Evolutionary conservation across 202 grass and related monocot species (phyloP), one percentile per base, ranked within the genome.

Genomic region (Saccharum hybrid): DNA sequence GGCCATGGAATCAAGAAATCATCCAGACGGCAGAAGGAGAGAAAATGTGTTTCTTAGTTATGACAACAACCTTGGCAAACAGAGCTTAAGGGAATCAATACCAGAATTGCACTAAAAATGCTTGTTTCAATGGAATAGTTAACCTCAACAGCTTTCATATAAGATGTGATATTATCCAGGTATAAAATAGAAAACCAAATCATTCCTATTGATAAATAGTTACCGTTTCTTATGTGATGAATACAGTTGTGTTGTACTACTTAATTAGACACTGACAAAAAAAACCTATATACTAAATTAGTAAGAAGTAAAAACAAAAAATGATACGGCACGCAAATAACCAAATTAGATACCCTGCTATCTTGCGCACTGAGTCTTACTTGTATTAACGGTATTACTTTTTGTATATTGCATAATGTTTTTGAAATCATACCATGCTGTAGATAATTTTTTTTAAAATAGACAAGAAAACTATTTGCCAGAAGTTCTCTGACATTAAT

Each of bases 81-180:
- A 48, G 42, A 63, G n/a, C 15, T 40, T 72, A 72, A 88, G 51
- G 34, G 28, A 49, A 78, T 19, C 9, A 38, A 72, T 46, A 28
- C 8, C 28, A 77, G 33, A 68, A 26, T 65, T 31, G 5, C 33
- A 80, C 37, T 60, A 49, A 74, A 74, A 56, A 75, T 30, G 26
- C 31, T 51, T 87, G 34, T 8, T 77, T 77, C 56, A 56, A 56
- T 72, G 31, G 10, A 56, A 52, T 5, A 72, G 22, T 65, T 70
- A 82, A 77, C 34, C 21, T 87, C 63, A 31, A 76, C n/a, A 48
- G 18, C 22, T 71, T 82, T 40, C 71, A 75, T 19, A 75, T 34
- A 56, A 0, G 7, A 64, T 77, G 72, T 21, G 0, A 46, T 70
- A 51, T 88, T 51, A 74, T 66, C 65, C 22, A 75, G 5, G 26